phyloP scores from a whole-genome alignment of 805 yeast species.

The Lipomyces kockii region DNA sequence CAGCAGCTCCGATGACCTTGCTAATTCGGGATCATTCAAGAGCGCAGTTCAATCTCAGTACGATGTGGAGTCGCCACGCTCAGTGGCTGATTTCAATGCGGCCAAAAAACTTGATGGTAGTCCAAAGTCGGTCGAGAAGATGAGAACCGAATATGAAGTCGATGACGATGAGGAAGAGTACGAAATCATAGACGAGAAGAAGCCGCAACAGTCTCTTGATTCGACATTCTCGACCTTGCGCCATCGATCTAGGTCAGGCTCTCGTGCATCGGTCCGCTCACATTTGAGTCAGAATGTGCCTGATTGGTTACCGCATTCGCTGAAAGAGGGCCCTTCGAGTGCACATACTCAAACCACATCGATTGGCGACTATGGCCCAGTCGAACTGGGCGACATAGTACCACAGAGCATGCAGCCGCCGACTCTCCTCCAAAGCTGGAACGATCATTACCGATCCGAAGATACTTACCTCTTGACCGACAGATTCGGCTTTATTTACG shows the following conservation, averaged over 20 bases:
- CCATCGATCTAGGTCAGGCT: constrained; percentile 10
- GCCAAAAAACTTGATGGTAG: neutral
- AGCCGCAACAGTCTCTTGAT: constrained; percentile 8
- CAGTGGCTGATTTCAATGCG: neutral
- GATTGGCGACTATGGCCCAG: constrained; percentile 44
- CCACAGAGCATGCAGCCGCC: constrained; percentile 46
- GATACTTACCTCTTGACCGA: constrained; percentile 48
- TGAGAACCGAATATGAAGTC: constrained; percentile 12
- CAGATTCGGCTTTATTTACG: constrained; percentile 56
- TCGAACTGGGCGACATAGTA: constrained; percentile 51
- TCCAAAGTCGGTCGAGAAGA: constrained; percentile 12
- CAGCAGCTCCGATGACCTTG: neutral
- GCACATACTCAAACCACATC: neutral
- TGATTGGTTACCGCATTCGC: constrained; percentile 28
- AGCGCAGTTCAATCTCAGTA: constrained; percentile 21
- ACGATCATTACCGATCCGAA: constrained; percentile 37
- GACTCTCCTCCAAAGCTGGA: constrained; percentile 41
- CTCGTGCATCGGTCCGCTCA: constrained; percentile 15
- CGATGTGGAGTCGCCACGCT: constrained; percentile 3
- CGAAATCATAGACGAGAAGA: constrained; percentile 13
- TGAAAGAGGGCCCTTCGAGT: constrained; percentile 11
- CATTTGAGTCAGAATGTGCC: constrained; percentile 21
- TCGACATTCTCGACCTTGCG: constrained; percentile 23
- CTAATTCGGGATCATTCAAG: constrained; percentile 20
- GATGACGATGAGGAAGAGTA: constrained; percentile 7